These are phyloP conservation scores for Macrophomina pseudophaseolina DNA, from an alignment of 2,329 filamentous ascomycete species.

Conservation along the genomic window DNA sequence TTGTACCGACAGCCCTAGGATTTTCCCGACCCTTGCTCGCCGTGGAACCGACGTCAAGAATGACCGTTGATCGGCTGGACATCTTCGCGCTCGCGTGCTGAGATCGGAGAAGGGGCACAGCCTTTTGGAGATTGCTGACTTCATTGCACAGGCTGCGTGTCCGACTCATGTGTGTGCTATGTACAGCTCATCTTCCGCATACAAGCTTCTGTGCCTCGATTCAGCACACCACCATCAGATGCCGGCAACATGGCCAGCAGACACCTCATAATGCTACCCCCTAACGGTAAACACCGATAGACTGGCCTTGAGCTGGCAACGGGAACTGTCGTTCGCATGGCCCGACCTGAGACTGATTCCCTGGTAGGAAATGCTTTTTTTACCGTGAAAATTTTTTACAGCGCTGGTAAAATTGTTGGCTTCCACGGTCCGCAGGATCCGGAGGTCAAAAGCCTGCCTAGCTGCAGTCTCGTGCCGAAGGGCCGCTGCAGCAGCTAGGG, in stretches of 20 bases:
- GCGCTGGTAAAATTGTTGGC: slow-evolving; percentile 7
- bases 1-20: slow-evolving; percentile 30
- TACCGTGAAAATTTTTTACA: slow-evolving; percentile 20
- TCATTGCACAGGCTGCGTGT: slow-evolving; percentile 22
- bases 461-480: slow-evolving; percentile 8
- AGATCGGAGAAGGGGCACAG: slow-evolving; percentile 13
- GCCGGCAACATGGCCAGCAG: background rate
- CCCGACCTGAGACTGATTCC: slow-evolving; percentile 15
- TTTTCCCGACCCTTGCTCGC: slow-evolving; percentile 19
- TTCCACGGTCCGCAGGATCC: slow-evolving; percentile 7
- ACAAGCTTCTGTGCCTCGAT: slow-evolving; percentile 17
- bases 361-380: slow-evolving; percentile 2
- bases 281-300: background rate
- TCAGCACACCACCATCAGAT: slow-evolving; percentile 14
- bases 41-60: slow-evolving; percentile 12
- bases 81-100: slow-evolving; percentile 11
- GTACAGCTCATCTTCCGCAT: slow-evolving; percentile 26
- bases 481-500: slow-evolving; percentile 1
- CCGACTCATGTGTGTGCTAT: slow-evolving; percentile 22
- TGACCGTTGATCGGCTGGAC: slow-evolving; percentile 4
- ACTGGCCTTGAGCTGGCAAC: background rate
- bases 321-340: slow-evolving; percentile 9
- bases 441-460: slow-evolving; percentile 1
- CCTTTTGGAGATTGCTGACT: slow-evolving; percentile 19
- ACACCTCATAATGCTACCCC: slow-evolving; percentile 14